These are phyloP conservation scores for Thermothelomyces thermophilus DNA, from an alignment of 2,329 filamentous ascomycete genomes.

Conservation along the genomic window DNA sequence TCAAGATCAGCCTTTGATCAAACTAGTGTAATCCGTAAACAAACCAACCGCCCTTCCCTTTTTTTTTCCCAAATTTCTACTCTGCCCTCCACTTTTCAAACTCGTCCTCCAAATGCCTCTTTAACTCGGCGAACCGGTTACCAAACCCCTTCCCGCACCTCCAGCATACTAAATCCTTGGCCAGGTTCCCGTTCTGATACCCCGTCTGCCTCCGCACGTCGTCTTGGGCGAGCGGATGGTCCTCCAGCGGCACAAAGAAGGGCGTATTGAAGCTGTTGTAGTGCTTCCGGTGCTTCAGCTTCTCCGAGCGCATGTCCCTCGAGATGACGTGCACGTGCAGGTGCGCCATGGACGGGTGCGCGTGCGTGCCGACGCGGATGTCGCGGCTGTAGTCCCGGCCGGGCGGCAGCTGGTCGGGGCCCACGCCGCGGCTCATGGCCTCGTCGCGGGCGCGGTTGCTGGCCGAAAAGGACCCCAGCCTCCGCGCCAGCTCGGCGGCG, in stretches of 20 bases:
- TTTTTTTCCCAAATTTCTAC: neutral
- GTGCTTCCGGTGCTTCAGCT: conserved; percentile 74
- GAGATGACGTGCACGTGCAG: conserved; percentile 85
- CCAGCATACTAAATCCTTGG: conserved; percentile 71
- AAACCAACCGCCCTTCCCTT: too few relatives aligned
- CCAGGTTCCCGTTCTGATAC: conserved; percentile 50
- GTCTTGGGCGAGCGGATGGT: conserved; percentile 66
- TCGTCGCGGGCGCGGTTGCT: conserved; percentile 59
- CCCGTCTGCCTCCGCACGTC: conserved; percentile 57
- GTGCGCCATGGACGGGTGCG: conserved; percentile 85
- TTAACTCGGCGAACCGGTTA: conserved; percentile 66
- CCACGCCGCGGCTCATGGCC: conserved; percentile 47
- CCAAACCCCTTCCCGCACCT: conserved; percentile 69
- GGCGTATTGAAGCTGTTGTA: conserved; percentile 86
- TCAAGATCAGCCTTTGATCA: too few relatives aligned
- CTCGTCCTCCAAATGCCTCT: conserved; percentile 60
- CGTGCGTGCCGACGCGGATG: conserved; percentile 74
- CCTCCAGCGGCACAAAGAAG: conserved; percentile 72
- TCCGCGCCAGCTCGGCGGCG: conserved; percentile 66
- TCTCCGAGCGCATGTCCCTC: conserved; percentile 66
- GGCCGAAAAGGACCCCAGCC: conserved; percentile 56
- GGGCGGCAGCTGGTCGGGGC: conserved; percentile 57
- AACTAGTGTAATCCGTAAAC: too few relatives aligned
- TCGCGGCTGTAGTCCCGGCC: conserved; percentile 76
- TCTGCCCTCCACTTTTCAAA: conserved; percentile 43